These are phyloP conservation scores for Phascolomyces articulosus DNA, from an alignment of 371 early-diverging fungal genomes.

Conservation along the genomic window DNA sequence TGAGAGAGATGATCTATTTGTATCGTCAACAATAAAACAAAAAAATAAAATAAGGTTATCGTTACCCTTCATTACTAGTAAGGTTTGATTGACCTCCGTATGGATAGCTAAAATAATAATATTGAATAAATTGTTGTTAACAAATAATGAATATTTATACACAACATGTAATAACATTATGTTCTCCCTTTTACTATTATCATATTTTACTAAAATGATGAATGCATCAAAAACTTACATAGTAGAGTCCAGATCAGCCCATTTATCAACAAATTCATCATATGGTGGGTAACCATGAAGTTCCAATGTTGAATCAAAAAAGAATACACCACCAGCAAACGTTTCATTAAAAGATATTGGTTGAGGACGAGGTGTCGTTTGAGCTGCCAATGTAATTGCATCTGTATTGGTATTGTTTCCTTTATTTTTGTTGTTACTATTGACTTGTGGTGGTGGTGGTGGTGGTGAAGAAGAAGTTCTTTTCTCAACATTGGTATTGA, in stretches of 20 bases:
- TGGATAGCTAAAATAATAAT: slow-evolving; percentile 24
- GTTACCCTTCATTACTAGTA: slow-evolving; percentile 38
- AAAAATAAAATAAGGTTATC: not conserved
- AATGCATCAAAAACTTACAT: slow-evolving; percentile 28
- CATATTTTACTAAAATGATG: too few species aligned
- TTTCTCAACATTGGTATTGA: slow-evolving; percentile 25
- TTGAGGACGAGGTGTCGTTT: slow-evolving; percentile 16
- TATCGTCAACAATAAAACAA: not conserved
- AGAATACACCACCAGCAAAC: slow-evolving; percentile 50
- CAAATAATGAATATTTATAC: too few species aligned
- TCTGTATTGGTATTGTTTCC: slow-evolving; percentile 5
- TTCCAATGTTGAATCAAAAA: slow-evolving; percentile 31
- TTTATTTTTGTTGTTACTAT: not conserved
- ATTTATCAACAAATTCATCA: slow-evolving; percentile 47
- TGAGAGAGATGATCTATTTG: too few species aligned
- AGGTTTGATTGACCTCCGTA: slow-evolving; percentile 36
- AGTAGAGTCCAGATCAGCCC: slow-evolving; percentile 45
- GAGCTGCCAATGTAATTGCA: slow-evolving; percentile 33
- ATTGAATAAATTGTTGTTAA: too few species aligned
- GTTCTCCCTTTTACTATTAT: too few species aligned
- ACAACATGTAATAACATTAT: too few species aligned
- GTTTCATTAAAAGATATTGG: slow-evolving; percentile 37
- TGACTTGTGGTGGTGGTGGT: not conserved
- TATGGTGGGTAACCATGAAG: slow-evolving; percentile 49
- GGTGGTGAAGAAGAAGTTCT: not conserved